Percentiles rank a stretch among this genome's conserved stretches.
Evolutionary conservation across 257 asterid species (phyloP).

Genomic region (Cinchona pubescens): DNA sequence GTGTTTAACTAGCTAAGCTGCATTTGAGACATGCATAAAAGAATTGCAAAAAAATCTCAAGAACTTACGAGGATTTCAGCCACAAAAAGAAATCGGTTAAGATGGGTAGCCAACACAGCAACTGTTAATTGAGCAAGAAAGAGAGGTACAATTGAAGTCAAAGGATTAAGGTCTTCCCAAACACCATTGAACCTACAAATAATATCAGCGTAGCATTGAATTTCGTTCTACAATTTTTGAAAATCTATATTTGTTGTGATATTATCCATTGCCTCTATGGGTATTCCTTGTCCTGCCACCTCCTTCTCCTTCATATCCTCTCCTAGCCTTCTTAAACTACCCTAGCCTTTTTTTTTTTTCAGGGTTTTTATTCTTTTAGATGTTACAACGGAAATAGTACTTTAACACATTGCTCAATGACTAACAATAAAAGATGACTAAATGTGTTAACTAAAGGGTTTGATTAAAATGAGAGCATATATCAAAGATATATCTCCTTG

Average conservation of each 20-base stretch:
- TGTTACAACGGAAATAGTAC: conserved; percentile 1
- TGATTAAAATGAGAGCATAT: conserved; percentile 6
- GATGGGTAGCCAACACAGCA: conserved; percentile 51
- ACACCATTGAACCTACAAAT: conserved; percentile 83
- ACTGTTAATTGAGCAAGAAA: conserved; percentile 67
- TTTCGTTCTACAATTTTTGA: conserved; percentile 33
- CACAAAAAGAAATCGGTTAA: conserved; percentile 69
- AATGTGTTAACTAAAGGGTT: too few relatives aligned
- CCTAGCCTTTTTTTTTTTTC: too few relatives aligned
- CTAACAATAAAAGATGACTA: background rate
- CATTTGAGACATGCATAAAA: background rate
- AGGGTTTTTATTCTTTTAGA: background rate
- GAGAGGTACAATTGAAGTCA: conserved; percentile 80
- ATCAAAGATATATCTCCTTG: background rate
- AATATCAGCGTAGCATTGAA: conserved; percentile 64
- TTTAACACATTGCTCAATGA: background rate
- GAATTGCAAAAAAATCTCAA: background rate
- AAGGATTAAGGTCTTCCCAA: conserved; percentile 95
- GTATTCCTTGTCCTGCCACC: background rate
- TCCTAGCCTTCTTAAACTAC: background rate
- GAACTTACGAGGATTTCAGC: conserved; percentile 70
- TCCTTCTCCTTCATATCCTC: background rate
- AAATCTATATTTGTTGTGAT: conserved; percentile 20
- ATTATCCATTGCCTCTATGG: conserved; percentile 2
- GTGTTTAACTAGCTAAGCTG: too few relatives aligned